A percentile compares a stretch with the other conserved stretches of the same genome.
Conservation (phyloP, 257 asterid species). For the Solanum chmielewskii region DNA sequence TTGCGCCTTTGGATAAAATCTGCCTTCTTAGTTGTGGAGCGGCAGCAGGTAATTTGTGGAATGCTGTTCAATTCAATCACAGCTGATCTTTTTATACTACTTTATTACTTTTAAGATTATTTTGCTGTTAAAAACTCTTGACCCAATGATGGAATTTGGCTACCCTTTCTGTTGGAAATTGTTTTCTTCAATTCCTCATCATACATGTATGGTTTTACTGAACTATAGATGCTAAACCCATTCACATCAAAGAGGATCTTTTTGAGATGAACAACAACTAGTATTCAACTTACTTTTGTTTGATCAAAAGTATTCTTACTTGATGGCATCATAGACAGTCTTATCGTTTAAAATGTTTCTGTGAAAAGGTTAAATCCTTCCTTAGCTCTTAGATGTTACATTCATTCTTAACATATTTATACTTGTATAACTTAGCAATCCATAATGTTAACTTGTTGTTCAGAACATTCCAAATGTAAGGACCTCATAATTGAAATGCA, state of each 20-base stretch:
- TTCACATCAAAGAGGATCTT: background rate
- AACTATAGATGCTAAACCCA: background rate
- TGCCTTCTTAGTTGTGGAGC: conserved; percentile 98
- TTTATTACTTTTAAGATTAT: background rate
- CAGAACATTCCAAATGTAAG: background rate
- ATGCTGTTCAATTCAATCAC: background rate
- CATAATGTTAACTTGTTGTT: background rate
- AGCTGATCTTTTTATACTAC: background rate
- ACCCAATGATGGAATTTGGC: background rate
- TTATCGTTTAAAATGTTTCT: background rate
- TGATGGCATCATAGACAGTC: background rate
- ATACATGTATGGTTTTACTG: background rate
- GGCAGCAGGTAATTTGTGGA: conserved; percentile 57
- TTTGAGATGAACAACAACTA: background rate
- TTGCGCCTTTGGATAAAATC: conserved; percentile 80
- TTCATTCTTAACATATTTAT: background rate
- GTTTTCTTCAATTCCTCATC: background rate
- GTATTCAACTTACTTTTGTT: background rate
- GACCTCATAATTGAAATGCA: background rate
- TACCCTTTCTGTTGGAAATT: background rate
- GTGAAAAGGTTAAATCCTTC: background rate
- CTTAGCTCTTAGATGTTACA: background rate
- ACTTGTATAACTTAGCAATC: background rate
- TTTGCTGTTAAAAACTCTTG: background rate
- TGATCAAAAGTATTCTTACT: background rate